These are phyloP conservation scores for Eucalyptus pauciflora DNA, from an alignment of 345 rosid genomes.

Conservation along the genomic window DNA sequence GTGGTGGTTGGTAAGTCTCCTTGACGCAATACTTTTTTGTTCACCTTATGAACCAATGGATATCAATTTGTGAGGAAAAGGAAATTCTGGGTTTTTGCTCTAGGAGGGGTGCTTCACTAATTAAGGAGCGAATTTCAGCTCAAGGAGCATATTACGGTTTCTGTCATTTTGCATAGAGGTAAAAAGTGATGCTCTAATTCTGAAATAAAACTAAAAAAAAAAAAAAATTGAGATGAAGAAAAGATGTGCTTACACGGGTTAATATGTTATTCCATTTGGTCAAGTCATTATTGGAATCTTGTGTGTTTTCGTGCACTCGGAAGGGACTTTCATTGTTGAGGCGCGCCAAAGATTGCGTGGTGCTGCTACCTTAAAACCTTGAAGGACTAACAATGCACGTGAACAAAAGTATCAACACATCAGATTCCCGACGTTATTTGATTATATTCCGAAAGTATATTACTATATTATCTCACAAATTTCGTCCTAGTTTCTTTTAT, in stretches of 20 bases:
- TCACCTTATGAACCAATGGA: background rate
- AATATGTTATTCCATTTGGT: background rate
- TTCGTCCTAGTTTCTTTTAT: background rate
- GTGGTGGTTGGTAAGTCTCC: slow-evolving; percentile 50
- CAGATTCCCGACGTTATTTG: background rate
- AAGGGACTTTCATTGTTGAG: background rate
- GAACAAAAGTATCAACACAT: background rate
- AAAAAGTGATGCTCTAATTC: background rate
- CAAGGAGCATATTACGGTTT: background rate
- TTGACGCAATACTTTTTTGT: background rate
- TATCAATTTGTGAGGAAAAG: background rate
- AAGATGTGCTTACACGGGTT: background rate
- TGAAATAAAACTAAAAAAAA: background rate
- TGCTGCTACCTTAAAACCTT: background rate
- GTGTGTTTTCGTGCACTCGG: background rate
- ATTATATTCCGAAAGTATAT: background rate
- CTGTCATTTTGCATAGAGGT: background rate
- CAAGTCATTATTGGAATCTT: background rate
- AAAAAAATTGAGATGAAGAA: background rate
- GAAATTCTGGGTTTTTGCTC: background rate
- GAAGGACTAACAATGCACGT: background rate
- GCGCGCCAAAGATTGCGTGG: background rate
- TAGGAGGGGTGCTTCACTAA: background rate
- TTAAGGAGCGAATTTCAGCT: background rate
- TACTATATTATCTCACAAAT: background rate